Conservation (phyloP, 2,329 filamentous ascomycete species). For the Penicillium sumatraense region DNA sequence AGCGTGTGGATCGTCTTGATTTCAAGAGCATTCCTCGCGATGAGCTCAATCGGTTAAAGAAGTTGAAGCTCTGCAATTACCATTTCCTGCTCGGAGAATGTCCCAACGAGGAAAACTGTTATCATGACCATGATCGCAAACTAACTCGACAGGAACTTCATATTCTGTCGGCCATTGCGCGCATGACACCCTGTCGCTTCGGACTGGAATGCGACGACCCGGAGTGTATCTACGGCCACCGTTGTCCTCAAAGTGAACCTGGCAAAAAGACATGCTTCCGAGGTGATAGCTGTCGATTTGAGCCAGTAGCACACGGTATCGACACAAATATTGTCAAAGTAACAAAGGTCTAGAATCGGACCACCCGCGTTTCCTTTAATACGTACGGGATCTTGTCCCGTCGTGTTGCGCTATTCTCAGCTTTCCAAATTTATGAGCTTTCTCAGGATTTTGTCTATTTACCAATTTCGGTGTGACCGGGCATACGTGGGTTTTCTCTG, state of each 20-base stretch:
- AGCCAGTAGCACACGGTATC: conserved; percentile 61
- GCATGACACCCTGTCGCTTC: conserved; percentile 66
- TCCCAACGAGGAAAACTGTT: conserved; percentile 57
- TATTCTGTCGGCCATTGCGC: conserved; percentile 62
- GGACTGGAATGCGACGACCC: conserved; percentile 62
- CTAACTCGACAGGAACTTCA: conserved; percentile 58
- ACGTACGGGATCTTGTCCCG: neutral
- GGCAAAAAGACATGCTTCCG: conserved; percentile 62
- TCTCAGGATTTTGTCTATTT: neutral
- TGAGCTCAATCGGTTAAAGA: conserved; percentile 64
- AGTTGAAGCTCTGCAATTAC: conserved; percentile 66
- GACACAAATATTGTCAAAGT: conserved; percentile 61
- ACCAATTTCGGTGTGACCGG: neutral
- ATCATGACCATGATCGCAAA: conserved; percentile 59
- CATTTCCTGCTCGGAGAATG: conserved; percentile 64
- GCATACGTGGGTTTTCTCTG: conserved; percentile 3
- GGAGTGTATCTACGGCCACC: conserved; percentile 68
- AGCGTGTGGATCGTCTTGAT: conserved; percentile 61
- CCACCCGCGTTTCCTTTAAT: neutral
- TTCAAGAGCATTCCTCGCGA: conserved; percentile 58
- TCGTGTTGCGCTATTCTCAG: neutral
- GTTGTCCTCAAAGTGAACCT: conserved; percentile 60
- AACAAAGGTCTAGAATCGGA: conserved; percentile 44
- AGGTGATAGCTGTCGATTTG: conserved; percentile 63
- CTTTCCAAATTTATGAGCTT: neutral